Evolutionary conservation across 495 filamentous ascomycete genomes (phyloP).

Genomic region (Pyrenula aspistea): DNA sequence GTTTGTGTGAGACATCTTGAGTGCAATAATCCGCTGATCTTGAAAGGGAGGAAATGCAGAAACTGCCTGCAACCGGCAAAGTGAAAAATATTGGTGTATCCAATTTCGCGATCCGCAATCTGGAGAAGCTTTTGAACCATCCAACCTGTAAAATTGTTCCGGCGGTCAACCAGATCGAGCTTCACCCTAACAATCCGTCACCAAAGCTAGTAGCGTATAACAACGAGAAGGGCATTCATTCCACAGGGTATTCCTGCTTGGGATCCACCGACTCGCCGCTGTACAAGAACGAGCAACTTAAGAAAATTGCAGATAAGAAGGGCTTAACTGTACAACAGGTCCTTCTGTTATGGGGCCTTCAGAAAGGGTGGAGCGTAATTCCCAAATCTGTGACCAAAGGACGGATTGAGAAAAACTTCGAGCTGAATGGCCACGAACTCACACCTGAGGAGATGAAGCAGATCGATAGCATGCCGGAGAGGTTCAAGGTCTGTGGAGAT

Average conservation of each 20-base stretch:
- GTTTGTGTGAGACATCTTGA: slow-evolving; percentile 16
- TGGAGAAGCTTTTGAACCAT: slow-evolving; percentile 41
- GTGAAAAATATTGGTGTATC: slow-evolving; percentile 61
- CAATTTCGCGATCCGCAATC: slow-evolving; percentile 50
- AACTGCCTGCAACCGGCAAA: slow-evolving; percentile 66
- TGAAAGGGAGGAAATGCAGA: slow-evolving; percentile 60
- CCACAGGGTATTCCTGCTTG: slow-evolving; percentile 55
- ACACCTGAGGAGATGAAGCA: slow-evolving; percentile 50
- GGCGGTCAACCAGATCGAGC: slow-evolving; percentile 83
- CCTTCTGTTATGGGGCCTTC: slow-evolving; percentile 55
- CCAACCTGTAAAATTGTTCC: slow-evolving; percentile 53
- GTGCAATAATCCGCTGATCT: slow-evolving; percentile 10
- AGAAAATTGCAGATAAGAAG: slow-evolving; percentile 50
- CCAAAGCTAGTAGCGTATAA: slow-evolving; percentile 70
- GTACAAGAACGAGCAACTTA: slow-evolving; percentile 46
- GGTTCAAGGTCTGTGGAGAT: slow-evolving; percentile 66
- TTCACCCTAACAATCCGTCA: slow-evolving; percentile 72
- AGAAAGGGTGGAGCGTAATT: slow-evolving; percentile 62
- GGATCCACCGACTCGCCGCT: slow-evolving; percentile 45
- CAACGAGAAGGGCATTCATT: slow-evolving; percentile 55
- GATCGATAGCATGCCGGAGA: slow-evolving; percentile 50
- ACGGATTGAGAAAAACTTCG: slow-evolving; percentile 53
- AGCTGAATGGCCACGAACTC: slow-evolving; percentile 54
- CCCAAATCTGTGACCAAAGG: slow-evolving; percentile 54
- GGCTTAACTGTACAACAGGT: slow-evolving; percentile 57